Evolutionary conservation across 2,329 filamentous ascomycete species (phyloP).

Genomic region (Xenoacremonium recifei): DNA sequence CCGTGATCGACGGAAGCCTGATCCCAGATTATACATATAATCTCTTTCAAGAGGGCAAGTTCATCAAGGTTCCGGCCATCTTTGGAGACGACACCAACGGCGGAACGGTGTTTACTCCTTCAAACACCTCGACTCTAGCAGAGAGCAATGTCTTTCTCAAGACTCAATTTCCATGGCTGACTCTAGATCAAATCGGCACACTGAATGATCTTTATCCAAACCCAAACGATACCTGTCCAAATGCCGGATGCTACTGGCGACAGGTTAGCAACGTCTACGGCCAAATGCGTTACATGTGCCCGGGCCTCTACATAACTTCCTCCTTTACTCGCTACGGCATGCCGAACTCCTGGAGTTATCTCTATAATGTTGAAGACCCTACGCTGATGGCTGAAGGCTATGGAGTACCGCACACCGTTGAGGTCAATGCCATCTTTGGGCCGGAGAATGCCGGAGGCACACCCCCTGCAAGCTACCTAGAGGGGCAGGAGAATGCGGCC

Average conservation of each 20-base stretch:
- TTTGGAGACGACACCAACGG: constrained; percentile 40
- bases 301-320: constrained; percentile 30
- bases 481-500: constrained; percentile 49
- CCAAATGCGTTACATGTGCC: constrained; percentile 36
- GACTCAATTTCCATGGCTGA: constrained; percentile 33
- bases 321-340: constrained; percentile 31
- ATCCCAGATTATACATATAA: constrained; percentile 50
- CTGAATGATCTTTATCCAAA: constrained; percentile 37
- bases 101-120: constrained; percentile 35
- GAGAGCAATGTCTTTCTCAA: constrained; percentile 33
- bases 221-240: constrained; percentile 30
- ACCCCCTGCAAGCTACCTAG: constrained; percentile 56
- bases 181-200: constrained; percentile 27
- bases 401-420: constrained; percentile 67
- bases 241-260: constrained; percentile 35
- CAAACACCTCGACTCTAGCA: constrained; percentile 28
- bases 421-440: constrained; percentile 67
- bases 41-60: constrained; percentile 45
- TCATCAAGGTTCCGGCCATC: constrained; percentile 54
- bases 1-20: constrained; percentile 54
- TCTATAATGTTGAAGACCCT: constrained; percentile 65
- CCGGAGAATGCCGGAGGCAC: constrained; percentile 47
- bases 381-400: constrained; percentile 48
- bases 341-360: constrained; percentile 62
- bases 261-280: constrained; percentile 36